Base-by-base conservation (phyloP, 129 eudicot genomes). In the Ambrosia artemisiifolia region DNA sequence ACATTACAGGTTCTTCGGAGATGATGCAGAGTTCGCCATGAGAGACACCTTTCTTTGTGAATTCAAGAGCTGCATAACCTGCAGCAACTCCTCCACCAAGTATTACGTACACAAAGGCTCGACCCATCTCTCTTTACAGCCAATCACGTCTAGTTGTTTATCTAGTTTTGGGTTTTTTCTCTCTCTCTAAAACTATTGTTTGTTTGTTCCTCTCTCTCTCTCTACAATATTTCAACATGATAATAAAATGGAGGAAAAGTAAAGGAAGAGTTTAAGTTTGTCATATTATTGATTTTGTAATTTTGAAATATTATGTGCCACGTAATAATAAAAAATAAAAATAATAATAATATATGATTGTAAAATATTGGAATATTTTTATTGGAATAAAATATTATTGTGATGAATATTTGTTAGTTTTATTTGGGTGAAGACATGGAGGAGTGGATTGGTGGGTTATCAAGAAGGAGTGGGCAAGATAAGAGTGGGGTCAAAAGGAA, bases 51-150 rank as follows among this genome's bases (percentile, higher is more conserved):
- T 79, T 66, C 28, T 84, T 88, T 56, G 90, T 82, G 84, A 94
- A 94, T 84, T 94, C 98, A 70, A 83, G 98, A 72, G 98, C 95
- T 24, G 98, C 98, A 43, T 94, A 94, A 36, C 98, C 98, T 57
- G 98, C 96, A 13, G 98, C 92, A 1, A 94, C 98, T 6, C 98
- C 98, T 49, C 98, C 98, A 12, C 98, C 98, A 36, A 94, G 78
- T 70, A 94, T 90, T 51, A 87, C 96, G 73, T 90, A 94, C 78
- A 87, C 87, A 63, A 90, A 94, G 8, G 98, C 96, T 71, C 98
- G 82, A 13, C 96, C 96, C 98, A 93, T 90, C 76, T 80, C 61
- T 63, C 11, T 14, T 49, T 67, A 76, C 79, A 17, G 43, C 32
- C 32, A 14, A 54, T 63, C 66, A 65, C 81, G 65, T 63, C 65